A percentile compares a stretch with the other conserved stretches of the same genome.
phyloP scores from a whole-genome alignment of 139 green algal species.

The Chlamydomonas incerta region DNA sequence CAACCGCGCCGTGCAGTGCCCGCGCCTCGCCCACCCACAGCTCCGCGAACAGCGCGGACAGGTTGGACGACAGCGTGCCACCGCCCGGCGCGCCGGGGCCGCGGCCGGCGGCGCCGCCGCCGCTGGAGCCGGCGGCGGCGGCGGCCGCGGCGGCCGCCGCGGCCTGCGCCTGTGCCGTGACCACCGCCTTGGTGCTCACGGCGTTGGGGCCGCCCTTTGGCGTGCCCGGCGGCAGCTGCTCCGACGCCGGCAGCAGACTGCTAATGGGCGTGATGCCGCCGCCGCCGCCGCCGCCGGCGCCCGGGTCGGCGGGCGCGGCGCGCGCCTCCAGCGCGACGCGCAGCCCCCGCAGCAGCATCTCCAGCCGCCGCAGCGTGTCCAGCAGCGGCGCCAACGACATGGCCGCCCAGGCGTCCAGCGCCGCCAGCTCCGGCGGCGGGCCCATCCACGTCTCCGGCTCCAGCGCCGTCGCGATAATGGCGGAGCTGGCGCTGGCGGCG shows the following conservation, averaged over 20 bases:
- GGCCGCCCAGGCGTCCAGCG: slow-evolving; percentile 2
- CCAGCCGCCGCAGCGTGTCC: not conserved
- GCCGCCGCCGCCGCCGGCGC: not conserved
- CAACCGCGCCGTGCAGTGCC: slow-evolving; percentile 1
- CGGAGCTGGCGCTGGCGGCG: too few species aligned
- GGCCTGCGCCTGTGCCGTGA: not conserved
- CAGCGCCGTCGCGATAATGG: not conserved
- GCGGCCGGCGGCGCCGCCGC: not conserved
- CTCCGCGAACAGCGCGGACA: slow-evolving; percentile 27
- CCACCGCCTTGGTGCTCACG: too few species aligned
- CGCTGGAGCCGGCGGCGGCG: not conserved
- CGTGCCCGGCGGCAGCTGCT: too few species aligned
- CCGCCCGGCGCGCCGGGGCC: not conserved
- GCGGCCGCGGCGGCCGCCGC: not conserved
- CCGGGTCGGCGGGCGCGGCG: not conserved
- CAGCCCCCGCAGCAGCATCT: slow-evolving; percentile 16
- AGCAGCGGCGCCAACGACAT: slow-evolving; percentile 3
- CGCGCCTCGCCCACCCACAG: slow-evolving; percentile 28
- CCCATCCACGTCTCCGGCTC: not conserved
- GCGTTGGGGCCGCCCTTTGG: too few species aligned
- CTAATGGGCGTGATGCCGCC: not conserved
- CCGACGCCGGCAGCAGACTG: not conserved
- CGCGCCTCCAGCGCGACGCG: slow-evolving; percentile 10
- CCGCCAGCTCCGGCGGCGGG: slow-evolving; percentile 2
- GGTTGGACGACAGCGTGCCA: slow-evolving; percentile 16